Evolutionary conservation across 2,329 filamentous ascomycete genomes (phyloP), one percentile per base, ranked within the genome.

Genomic region (Pseudonectria foliicola): DNA sequence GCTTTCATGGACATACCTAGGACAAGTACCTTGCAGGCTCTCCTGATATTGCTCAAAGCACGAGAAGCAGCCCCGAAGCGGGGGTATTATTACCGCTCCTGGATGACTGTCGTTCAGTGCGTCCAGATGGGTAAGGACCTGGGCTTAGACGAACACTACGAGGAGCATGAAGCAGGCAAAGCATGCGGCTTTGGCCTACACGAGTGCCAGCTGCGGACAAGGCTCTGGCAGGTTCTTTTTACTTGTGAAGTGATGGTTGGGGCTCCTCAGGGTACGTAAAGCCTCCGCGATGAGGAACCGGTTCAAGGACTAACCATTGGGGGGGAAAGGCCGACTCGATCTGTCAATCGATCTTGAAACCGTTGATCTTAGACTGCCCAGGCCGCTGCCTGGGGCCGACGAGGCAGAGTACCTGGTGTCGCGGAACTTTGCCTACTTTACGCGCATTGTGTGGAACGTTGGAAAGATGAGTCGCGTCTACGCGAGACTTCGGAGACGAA

Each of bases 61-160:
- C 77, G 88, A 44, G 90, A 96, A 60, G 84, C 85, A n/a, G 80
- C 84, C 7, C 89, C 90, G 0, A 94, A 94, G 55, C 80, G 86
- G 40, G 92, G 92, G 1, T 96, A 96, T 56, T 96, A 92, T 60
- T 96, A 92, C 62, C 81, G 90, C 25, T 96, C 92, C 1, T 96
- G 92, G 90, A 94, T 95, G 78, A 86, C 85, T 5, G 79, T 94
- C 13, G 90, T 95, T 34, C 86, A 89, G 41, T 87, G 90, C 44
- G 82, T 94, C 7, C 82, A 88, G 30, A 95, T 96, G 86, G 87
- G 80, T 16, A 92, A 93, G 53, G 90, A 95, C 55, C 68, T 96
- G 23, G 86, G 88, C 13, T 67, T 96, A 6, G 81, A 95, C 54
- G 87, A 95, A 45, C 90, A 96, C 61, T 79, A 79, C 42, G 80